Evolutionary conservation across 2,329 filamentous ascomycete genomes (phyloP).

Genomic region (Gnomoniopsis smithogilvyi): DNA sequence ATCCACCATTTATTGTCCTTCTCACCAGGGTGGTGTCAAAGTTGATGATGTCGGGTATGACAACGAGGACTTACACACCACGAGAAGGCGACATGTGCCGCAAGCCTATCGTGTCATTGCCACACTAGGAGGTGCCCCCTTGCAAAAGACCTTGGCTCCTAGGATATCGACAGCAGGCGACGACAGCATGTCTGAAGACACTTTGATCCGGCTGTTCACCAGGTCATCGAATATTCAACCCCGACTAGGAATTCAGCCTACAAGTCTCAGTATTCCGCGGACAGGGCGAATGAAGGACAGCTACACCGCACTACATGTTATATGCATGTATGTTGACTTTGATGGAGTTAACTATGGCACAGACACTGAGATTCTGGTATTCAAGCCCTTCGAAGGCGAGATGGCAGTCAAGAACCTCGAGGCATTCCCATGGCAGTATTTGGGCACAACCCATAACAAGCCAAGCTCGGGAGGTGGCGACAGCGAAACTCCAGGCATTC

Average conservation of each 20-base stretch:
- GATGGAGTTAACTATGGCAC: background rate
- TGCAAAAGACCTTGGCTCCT: no score
- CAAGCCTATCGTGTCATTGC: background rate
- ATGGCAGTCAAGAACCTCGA: constrained; percentile 23
- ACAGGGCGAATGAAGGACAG: background rate
- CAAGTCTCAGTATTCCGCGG: no score
- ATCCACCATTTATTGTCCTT: background rate
- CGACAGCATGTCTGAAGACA: background rate
- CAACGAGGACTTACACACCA: background rate
- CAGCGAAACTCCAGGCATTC: no score
- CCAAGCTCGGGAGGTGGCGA: no score
- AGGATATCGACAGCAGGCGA: no score
- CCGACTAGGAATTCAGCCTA: no score
- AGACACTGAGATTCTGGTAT: constrained; percentile 19
- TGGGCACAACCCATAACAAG: no score
- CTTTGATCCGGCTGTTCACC: no score
- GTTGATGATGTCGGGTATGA: background rate
- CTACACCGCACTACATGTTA: background rate
- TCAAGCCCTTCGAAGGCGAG: constrained; percentile 26
- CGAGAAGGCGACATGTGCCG: background rate
- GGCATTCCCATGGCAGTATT: constrained; percentile 24
- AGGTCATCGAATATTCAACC: no score
- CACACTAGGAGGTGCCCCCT: background rate
- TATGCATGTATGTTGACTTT: background rate
- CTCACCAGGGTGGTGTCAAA: background rate